Conservation (phyloP, 495 filamentous ascomycete species). For the Penicillium egyptiacum region DNA sequence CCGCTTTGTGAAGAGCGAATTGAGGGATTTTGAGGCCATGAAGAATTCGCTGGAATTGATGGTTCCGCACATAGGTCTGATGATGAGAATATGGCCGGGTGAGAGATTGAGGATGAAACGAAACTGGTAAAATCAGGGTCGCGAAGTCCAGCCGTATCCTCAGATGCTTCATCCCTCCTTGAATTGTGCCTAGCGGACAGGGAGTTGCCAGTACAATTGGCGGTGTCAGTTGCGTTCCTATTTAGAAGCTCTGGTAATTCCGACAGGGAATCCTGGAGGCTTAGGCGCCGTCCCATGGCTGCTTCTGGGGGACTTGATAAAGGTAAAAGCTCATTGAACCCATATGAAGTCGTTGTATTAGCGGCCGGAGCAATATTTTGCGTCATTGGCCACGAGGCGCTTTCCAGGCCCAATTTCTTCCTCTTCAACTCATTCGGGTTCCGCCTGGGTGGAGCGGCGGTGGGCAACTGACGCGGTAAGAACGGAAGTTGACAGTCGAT, state of each 20-base stretch:
- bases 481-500: slow-evolving; percentile 3
- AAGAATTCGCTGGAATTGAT: neutral
- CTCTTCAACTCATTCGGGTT: slow-evolving; percentile 4
- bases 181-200: neutral
- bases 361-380: slow-evolving; percentile 1
- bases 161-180: neutral
- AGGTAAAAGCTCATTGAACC: neutral
- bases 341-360: slow-evolving; percentile 4
- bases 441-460: neutral
- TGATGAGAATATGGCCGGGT: neutral
- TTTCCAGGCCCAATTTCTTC: slow-evolving; percentile 1
- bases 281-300: neutral
- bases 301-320: neutral
- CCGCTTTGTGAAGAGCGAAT: neutral
- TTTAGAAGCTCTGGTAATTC: slow-evolving; percentile 1
- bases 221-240: slow-evolving; percentile 1
- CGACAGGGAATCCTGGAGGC: neutral
- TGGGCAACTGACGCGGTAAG: slow-evolving; percentile 1
- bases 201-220: neutral
- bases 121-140: neutral
- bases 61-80: neutral
- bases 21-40: neutral
- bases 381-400: slow-evolving; percentile 2
- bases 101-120: slow-evolving; percentile 1
- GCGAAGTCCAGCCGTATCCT: slow-evolving; percentile 1